These are phyloP conservation scores for Suillus subalutaceus DNA, from an alignment of 768 basidiomycete genomes.

Conservation along the genomic window DNA sequence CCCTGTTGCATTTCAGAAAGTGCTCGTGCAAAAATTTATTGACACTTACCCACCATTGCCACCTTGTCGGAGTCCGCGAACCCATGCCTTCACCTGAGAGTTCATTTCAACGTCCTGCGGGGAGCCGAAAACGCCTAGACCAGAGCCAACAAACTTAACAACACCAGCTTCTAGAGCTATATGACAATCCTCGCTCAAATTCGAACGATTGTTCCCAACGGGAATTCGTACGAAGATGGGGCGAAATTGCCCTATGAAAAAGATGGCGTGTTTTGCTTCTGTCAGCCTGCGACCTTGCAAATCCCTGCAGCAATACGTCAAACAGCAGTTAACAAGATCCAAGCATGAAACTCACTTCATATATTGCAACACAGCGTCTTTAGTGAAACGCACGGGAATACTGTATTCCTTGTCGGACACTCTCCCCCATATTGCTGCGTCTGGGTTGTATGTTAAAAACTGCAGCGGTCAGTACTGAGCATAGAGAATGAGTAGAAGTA, in stretches of 20 bases:
- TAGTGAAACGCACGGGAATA: slow-evolving; percentile 58
- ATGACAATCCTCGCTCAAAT: slow-evolving; percentile 42
- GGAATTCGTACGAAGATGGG: slow-evolving; percentile 59
- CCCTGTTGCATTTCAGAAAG: slow-evolving; percentile 49
- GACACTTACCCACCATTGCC: slow-evolving; percentile 64
- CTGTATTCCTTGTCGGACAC: slow-evolving; percentile 58
- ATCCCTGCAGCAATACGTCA: slow-evolving; percentile 21
- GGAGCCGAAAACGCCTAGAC: slow-evolving; percentile 48
- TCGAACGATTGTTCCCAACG: slow-evolving; percentile 32
- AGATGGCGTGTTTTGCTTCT: slow-evolving; percentile 47
- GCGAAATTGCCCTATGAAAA: slow-evolving; percentile 52
- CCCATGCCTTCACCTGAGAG: slow-evolving; percentile 50
- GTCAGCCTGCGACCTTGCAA: slow-evolving; percentile 40
- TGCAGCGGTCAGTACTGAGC: slow-evolving; percentile 27
- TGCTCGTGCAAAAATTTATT: slow-evolving; percentile 33
- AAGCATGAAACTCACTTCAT: slow-evolving; percentile 35
- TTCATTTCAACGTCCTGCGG: slow-evolving; percentile 51
- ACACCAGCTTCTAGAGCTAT: slow-evolving; percentile 58
- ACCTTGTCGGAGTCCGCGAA: slow-evolving; percentile 52
- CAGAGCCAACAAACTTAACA: slow-evolving; percentile 45
- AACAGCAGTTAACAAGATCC: background rate
- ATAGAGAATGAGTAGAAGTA: slow-evolving; percentile 1
- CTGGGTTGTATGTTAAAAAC: slow-evolving; percentile 57
- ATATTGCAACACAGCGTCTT: slow-evolving; percentile 50
- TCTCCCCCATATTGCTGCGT: slow-evolving; percentile 61